Base-by-base conservation (phyloP, 371 early-diverging fungal genomes). In the Blakeslea trispora region DNA sequence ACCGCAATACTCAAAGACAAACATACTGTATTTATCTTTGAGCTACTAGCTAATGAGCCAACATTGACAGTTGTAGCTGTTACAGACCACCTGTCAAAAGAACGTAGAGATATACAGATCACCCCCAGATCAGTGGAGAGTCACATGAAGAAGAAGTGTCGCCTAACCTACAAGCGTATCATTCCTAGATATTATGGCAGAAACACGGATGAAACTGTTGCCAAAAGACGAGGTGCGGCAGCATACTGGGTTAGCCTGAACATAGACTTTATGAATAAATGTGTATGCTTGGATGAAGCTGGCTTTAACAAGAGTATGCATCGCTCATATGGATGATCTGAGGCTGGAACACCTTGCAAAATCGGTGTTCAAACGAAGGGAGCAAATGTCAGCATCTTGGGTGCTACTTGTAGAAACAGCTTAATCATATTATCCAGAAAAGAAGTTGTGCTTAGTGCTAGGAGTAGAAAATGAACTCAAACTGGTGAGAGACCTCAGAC, bases 151-250 rank as follows among this genome's bases (percentile, higher is more conserved):
- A 52, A 52, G 43, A 59, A 59, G 52, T 53, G 53, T 37, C 50
- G 53, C 50, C 53, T 53, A 49, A 54, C 54, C 49, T 60, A 60
- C 60, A 60, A 60, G 32, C 54, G 54, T 58, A 58, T 58, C 46
- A 51, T 52, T 45, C 52, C 46, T 51, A 58, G 52, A 51, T 58
- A 58, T 58, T 58, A 51, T 52, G 58, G 41, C 47, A 58, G 58
- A 40, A 53, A 50, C 35, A 53, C 31, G 54, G 54, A 60, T 53
- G 50, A 53, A 43, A 53, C 44, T 60, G 44, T 49, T 60, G 42
- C 54, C 44, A 49, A 60, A 60, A 60, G 54, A 60, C 60, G 50
- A 60, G 50, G 53, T 53, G 50, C 50, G 37, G 60, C 48, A 49
- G 50, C 60, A 53, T 53, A 60, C 50, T 60, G 60, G 54, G 44